Evolutionary conservation across 352 stramenopile genomes (phyloP), one percentile per base, ranked within the genome.

Genomic region (Globisporangium viniferum): DNA sequence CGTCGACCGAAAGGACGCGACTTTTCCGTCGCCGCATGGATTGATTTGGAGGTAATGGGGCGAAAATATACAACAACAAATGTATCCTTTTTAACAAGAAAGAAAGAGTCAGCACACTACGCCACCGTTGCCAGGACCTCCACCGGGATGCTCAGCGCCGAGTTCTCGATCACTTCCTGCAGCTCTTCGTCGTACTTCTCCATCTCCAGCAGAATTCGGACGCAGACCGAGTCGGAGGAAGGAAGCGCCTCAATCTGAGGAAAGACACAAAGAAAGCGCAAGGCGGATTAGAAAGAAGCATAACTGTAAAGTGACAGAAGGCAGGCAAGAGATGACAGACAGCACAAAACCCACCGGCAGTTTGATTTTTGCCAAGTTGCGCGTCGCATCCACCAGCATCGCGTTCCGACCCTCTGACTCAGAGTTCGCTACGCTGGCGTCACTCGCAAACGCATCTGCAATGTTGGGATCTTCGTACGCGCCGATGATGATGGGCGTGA

Each of bases 401-500:
- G 66, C 57, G 49, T 92, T 93, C 59, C 61, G 73, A 7, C 72
- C 46, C 33, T 67, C 58, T 5, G 61, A 72, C 20, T 67, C 60
- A 15, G 55, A 63, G 56, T 62, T 55, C 4, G 74, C 67, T 2
- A 53, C 62, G 5, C 61, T 36, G n/a, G 71, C 67, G 48, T 82
- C 78, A 2, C 76, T 76, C 10, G 76, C 72, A 61, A 89, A 91
- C 31, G 81, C 81, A 61, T 95, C 86, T 12, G 76, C 86, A 35
- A 95, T 81, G 39, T 84, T 94, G 35, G 88, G 88, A 27, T 95
- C 88, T 86, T 95, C 88, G 59, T 93, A 95, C 39, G 86, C 73
- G 10, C 88, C 88, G 36, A 95, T 48, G 9, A 83, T 71, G 46
- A 94, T 88, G 2, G 88, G 83, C 51, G 80, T 81, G 14, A 70